Evolutionary conservation across 352 stramenopile genomes (phyloP), one percentile per base, ranked within the genome.

Genomic region (Phytophthora idaei): DNA sequence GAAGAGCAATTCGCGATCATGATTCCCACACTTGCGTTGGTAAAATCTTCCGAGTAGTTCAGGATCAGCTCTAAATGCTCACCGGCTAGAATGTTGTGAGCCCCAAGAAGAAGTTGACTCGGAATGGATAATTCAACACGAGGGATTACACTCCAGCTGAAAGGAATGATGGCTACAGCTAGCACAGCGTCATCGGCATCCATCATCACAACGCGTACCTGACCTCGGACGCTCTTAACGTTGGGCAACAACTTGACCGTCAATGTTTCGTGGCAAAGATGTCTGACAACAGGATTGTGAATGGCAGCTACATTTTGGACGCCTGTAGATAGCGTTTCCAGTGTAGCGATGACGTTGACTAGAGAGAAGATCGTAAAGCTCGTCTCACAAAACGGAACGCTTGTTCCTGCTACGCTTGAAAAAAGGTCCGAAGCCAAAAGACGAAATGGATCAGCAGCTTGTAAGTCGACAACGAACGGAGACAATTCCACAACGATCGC

Each of bases 61-160:
- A 72, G 29, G 5, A 5, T 47, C 51, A 72, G 27, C 11, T 72
- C 45, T 36, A 68, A 25, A 21, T 31, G 11, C 31, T 48, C 56
- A 2, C 64, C 64, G 4, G 32, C 21, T 4, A 54, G 36, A 21
- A 28, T 21, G 9, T 68, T 63, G 21, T 55, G 51, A 8, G 50
- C 57, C 28, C 64, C 64, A 21, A 58, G n/a, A 44, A 71, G 50
- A 44, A 72, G 45, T 29, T 59, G 41, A 5, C 29, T 71, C 8
- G 41, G 10, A 9, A 44, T 17, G 31, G 29, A 39, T 46, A 51
- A 14, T 17, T 49, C 25, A n/a, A 55, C 37, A 21, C 21, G 21
- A 25, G 58, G 53, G 28, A 63, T 36, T 1, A 71, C 58, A 7
- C 3, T 59, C 57, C 50, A 71, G 17, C 10, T 49, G 46, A 71